Conservation (phyloP, 2,329 filamentous ascomycete genomes). For the Ascochyta lentis region DNA sequence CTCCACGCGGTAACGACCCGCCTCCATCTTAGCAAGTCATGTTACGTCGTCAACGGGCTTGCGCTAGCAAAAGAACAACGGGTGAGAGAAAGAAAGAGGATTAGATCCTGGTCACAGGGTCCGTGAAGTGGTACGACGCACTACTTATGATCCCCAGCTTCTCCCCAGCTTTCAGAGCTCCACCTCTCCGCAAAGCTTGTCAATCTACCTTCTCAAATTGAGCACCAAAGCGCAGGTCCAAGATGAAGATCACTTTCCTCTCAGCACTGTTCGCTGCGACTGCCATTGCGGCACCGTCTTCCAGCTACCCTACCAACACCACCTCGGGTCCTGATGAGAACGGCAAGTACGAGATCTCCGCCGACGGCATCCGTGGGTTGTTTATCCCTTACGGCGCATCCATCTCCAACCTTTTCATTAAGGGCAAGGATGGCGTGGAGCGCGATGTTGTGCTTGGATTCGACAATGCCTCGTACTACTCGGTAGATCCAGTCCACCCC, state of each 20-base stretch:
- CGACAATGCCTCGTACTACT: constrained; percentile 77
- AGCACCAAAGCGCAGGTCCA: constrained; percentile 22
- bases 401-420: constrained; percentile 73
- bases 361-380: constrained; percentile 68
- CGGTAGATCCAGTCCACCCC: constrained; percentile 67
- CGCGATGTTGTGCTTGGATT: constrained; percentile 77
- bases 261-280: constrained; percentile 35
- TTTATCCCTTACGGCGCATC: constrained; percentile 80
- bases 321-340: constrained; percentile 46
- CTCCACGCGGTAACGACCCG: constrained; percentile 24
- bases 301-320: constrained; percentile 30
- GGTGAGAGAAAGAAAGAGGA: constrained; percentile 16
- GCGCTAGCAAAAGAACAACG: constrained; percentile 13
- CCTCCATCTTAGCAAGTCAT: constrained; percentile 17
- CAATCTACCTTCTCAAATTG: constrained; percentile 24
- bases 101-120: constrained; percentile 29
- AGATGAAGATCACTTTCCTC: constrained; percentile 34
- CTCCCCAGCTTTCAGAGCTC: constrained; percentile 20
- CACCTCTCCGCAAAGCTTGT: constrained; percentile 17
- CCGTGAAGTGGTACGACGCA: constrained; percentile 22
- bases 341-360: constrained; percentile 74
- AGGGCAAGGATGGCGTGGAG: constrained; percentile 70
- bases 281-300: constrained; percentile 40
- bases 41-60: constrained; percentile 20
- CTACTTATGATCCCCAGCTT: constrained; percentile 20